Evolutionary conservation across 163 green algal species (phyloP).

Genomic region (Chlorella variabilis): DNA sequence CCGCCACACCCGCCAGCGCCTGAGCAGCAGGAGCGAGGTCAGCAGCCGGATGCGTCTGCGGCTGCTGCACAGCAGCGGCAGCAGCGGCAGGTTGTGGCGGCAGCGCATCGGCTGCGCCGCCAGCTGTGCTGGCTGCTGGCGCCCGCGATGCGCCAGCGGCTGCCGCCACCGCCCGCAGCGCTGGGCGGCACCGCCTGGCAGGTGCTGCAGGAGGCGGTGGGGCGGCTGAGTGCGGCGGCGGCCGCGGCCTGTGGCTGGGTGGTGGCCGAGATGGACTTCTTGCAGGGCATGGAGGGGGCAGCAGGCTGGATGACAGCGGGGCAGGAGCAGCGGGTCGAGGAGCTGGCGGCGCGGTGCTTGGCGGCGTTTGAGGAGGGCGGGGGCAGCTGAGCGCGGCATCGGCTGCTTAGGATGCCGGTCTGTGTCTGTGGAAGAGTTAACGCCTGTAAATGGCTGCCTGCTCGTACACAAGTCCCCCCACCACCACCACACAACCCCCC

Average conservation of each 20-base stretch:
- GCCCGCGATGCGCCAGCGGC: background rate
- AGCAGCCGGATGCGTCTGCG: background rate
- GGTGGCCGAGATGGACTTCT: background rate
- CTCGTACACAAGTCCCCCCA: too few relatives aligned
- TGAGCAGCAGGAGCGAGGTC: background rate
- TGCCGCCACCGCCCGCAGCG: background rate
- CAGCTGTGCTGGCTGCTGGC: background rate
- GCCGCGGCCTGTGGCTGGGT: background rate
- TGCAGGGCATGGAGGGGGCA: background rate
- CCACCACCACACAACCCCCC: too few relatives aligned
- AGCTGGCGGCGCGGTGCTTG: background rate
- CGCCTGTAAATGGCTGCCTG: too few relatives aligned
- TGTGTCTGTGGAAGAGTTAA: too few relatives aligned
- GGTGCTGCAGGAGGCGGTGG: conserved; percentile 8
- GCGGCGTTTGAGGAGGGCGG: background rate
- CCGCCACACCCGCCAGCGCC: background rate
- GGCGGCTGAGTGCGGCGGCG: background rate
- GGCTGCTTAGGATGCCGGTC: too few relatives aligned
- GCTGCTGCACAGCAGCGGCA: background rate
- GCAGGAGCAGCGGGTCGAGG: too few relatives aligned
- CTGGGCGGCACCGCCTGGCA: background rate
- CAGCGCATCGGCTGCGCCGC: background rate
- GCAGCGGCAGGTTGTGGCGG: background rate
- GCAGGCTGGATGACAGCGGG: too few relatives aligned
- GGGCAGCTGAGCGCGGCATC: background rate